phyloP scores from a whole-genome alignment of 257 asterid species.

The Solanum ossicruentum region DNA sequence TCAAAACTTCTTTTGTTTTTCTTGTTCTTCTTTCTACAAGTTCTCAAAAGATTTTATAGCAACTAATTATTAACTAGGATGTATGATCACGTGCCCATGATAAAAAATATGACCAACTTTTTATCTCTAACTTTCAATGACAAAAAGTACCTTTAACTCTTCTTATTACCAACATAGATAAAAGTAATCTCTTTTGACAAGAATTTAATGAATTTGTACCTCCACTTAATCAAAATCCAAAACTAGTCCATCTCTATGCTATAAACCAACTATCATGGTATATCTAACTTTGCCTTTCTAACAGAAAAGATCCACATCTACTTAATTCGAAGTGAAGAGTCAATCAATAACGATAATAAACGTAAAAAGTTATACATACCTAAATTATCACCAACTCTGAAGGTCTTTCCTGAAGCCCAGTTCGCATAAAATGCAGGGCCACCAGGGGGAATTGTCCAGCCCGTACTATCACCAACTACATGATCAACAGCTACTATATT shows the following conservation, averaged over 20 bases:
- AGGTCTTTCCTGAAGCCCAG: conserved; percentile 9
- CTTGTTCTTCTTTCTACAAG: background rate
- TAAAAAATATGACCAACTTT: background rate
- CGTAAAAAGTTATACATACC: background rate
- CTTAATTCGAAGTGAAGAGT: too few relatives aligned
- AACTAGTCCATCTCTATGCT: background rate
- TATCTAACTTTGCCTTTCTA: background rate
- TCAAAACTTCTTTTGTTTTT: background rate
- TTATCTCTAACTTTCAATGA: too few relatives aligned
- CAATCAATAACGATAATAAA: background rate
- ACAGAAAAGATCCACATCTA: background rate
- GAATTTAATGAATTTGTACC: background rate
- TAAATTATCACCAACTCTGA: conserved; percentile 5
- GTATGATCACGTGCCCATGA: background rate
- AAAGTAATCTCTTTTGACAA: background rate
- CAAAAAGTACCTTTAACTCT: background rate
- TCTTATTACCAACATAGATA: background rate
- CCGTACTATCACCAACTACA: conserved; percentile 7
- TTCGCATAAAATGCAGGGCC: background rate
- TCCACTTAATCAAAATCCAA: background rate
- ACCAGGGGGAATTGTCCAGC: conserved; percentile 8
- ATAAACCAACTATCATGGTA: background rate
- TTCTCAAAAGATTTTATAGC: background rate
- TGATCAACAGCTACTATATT: conserved; percentile 1
- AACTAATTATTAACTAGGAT: background rate